phyloP scores from a whole-genome alignment of 1,139 yeast species.

The Pichia sp. region DNA sequence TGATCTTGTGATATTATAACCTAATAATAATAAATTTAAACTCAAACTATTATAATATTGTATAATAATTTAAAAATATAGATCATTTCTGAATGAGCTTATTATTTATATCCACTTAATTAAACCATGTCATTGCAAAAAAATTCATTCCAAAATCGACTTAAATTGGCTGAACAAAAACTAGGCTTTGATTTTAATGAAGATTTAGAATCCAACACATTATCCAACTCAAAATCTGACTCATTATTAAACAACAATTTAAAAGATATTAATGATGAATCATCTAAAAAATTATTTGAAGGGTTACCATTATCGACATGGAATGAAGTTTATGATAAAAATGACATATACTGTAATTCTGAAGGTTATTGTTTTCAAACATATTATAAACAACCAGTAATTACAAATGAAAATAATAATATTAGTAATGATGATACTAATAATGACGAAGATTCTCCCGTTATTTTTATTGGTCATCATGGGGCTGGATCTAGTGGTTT shows the following conservation, averaged over 20 bases:
- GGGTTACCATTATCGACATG: background rate
- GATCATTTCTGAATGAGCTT: too few relatives aligned
- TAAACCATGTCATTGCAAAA: conserved; percentile 39
- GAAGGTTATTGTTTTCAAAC: conserved; percentile 40
- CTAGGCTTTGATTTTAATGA: conserved; percentile 36
- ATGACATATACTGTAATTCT: conserved; percentile 7
- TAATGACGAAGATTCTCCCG: conserved; percentile 28
- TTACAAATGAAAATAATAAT: conserved; percentile 7
- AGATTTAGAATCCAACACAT: conserved; percentile 19
- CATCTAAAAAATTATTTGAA: background rate
- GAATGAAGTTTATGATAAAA: conserved; percentile 1
- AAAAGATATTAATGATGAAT: background rate
- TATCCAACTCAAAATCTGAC: too few relatives aligned
- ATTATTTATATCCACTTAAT: background rate
- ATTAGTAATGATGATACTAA: too few relatives aligned
- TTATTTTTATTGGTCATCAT: conserved; percentile 73
- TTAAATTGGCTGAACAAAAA: conserved; percentile 35
- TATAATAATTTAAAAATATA: too few relatives aligned
- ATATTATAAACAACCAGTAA: conserved; percentile 52
- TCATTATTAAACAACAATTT: too few relatives aligned
- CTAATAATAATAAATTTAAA: too few relatives aligned
- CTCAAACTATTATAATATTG: too few relatives aligned
- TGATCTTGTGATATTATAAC: too few relatives aligned
- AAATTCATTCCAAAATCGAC: conserved; percentile 34
- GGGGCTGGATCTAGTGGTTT: conserved; percentile 92